Conservation (phyloP, 805 yeast species). For the Allodekkera sacchari region DNA sequence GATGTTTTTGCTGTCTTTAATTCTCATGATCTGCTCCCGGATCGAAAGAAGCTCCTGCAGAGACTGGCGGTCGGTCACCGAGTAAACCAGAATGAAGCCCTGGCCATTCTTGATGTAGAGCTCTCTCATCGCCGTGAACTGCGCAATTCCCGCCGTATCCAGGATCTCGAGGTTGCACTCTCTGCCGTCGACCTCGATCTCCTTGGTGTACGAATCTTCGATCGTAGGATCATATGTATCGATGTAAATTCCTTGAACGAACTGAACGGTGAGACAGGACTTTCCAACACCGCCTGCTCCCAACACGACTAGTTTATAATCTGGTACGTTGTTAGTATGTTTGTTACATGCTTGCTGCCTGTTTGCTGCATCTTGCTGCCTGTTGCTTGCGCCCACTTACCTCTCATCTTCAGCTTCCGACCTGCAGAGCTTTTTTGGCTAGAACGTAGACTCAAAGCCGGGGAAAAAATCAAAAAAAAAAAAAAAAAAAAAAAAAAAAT, state of each 20-base stretch:
- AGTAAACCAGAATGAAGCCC: slow-evolving; percentile 53
- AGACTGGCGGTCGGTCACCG: slow-evolving; percentile 56
- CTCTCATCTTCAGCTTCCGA: slow-evolving; percentile 1
- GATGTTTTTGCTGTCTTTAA: slow-evolving; percentile 66
- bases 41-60: slow-evolving; percentile 70
- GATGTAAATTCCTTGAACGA: slow-evolving; percentile 81
- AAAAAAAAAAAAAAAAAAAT: too few species aligned
- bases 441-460: too few species aligned
- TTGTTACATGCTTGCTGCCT: too few species aligned
- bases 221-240: slow-evolving; percentile 96
- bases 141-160: slow-evolving; percentile 67
- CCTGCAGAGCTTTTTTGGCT: too few species aligned
- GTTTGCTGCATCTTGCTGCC: background rate
- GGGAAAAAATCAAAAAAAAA: too few species aligned
- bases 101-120: slow-evolving; percentile 80
- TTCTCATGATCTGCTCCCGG: slow-evolving; percentile 75
- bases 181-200: slow-evolving; percentile 80
- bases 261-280: slow-evolving; percentile 86
- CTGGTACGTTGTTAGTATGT: slow-evolving; percentile 27
- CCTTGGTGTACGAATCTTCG: slow-evolving; percentile 90
- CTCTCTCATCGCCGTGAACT: slow-evolving; percentile 93
- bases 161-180: slow-evolving; percentile 76
- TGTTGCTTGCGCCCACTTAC: slow-evolving; percentile 2
- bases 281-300: slow-evolving; percentile 99
- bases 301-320: slow-evolving; percentile 81